These are phyloP conservation scores for Wickerhamomyces silvicola DNA, from an alignment of 805 yeast species.

Conservation along the genomic window DNA sequence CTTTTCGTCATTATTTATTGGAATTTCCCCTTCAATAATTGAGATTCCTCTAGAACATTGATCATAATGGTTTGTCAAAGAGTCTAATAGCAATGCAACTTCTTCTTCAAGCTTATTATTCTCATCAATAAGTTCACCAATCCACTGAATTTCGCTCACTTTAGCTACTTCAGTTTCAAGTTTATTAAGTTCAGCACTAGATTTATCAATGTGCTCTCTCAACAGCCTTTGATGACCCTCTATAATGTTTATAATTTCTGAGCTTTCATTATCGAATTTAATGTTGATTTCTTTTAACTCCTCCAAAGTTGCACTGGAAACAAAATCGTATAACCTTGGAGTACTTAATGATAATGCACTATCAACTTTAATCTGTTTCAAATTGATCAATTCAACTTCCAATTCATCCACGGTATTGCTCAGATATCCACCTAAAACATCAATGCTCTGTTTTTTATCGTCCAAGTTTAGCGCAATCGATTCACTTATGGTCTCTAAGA, in stretches of 20 bases:
- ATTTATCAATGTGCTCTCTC: not conserved
- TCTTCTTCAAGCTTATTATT: slow-evolving; percentile 54
- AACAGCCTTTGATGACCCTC: slow-evolving; percentile 6
- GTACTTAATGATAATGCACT: slow-evolving; percentile 20
- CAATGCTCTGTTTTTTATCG: slow-evolving; percentile 19
- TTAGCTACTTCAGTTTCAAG: slow-evolving; percentile 36
- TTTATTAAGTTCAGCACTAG: slow-evolving; percentile 6
- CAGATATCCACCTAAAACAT: slow-evolving; percentile 18
- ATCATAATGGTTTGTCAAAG: slow-evolving; percentile 78
- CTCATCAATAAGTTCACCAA: slow-evolving; percentile 27
- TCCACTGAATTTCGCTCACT: slow-evolving; percentile 7
- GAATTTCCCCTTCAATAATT: slow-evolving; percentile 26
- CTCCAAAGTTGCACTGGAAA: slow-evolving; percentile 33
- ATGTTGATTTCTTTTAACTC: slow-evolving; percentile 23
- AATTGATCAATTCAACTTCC: slow-evolving; percentile 23
- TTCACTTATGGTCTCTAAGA: slow-evolving; percentile 29
- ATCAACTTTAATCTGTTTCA: slow-evolving; percentile 33
- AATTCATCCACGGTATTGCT: slow-evolving; percentile 28
- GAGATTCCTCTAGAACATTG: slow-evolving; percentile 53
- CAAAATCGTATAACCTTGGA: slow-evolving; percentile 38
- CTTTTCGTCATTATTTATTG: slow-evolving; percentile 25
- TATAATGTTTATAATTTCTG: slow-evolving; percentile 17
- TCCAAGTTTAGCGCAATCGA: slow-evolving; percentile 25
- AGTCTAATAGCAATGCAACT: slow-evolving; percentile 59
- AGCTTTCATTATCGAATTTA: slow-evolving; percentile 18